Percentiles rank a stretch among this genome's conserved stretches.
phyloP scores from a whole-genome alignment of 768 basidiomycete species.

The Mycena leptocephala region DNA sequence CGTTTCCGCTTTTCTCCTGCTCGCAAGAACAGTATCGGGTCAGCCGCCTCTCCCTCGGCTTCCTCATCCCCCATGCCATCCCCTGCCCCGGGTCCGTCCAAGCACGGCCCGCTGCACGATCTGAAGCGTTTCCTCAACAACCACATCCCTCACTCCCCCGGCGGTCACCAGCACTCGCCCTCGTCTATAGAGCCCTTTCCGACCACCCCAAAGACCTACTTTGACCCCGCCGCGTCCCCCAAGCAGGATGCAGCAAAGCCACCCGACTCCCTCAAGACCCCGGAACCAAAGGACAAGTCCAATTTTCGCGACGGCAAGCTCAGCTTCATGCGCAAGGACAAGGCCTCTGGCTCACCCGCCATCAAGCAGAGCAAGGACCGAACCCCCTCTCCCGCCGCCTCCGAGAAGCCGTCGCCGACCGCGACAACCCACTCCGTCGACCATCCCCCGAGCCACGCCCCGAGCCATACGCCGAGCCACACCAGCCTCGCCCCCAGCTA shows the following conservation, averaged over 20 bases:
- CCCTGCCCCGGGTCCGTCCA: slow-evolving; percentile 29
- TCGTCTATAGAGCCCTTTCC: slow-evolving; percentile 23
- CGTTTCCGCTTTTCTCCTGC: slow-evolving; percentile 45
- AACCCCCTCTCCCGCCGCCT: slow-evolving; percentile 53
- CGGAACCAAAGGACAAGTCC: slow-evolving; percentile 8
- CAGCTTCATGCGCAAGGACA: slow-evolving; percentile 48
- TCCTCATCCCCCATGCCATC: slow-evolving; percentile 37
- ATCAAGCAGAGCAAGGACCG: slow-evolving; percentile 64
- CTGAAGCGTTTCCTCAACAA: slow-evolving; percentile 96
- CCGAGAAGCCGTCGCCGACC: slow-evolving; percentile 46
- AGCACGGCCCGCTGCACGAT: slow-evolving; percentile 87
- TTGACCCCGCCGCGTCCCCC: slow-evolving; percentile 21
- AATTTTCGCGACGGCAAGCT: slow-evolving; percentile 37
- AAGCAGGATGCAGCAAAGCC: neutral
- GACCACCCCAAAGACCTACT: slow-evolving; percentile 10
- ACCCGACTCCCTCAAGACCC: neutral
- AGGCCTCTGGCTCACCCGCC: slow-evolving; percentile 18
- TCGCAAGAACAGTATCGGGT: slow-evolving; percentile 30
- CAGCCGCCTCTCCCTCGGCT: slow-evolving; percentile 20
- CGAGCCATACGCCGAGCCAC: slow-evolving; percentile 39
- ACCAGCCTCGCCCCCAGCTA: slow-evolving; percentile 21
- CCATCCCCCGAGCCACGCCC: slow-evolving; percentile 37
- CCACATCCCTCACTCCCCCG: slow-evolving; percentile 80
- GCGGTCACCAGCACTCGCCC: slow-evolving; percentile 50
- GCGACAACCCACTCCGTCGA: slow-evolving; percentile 43